Conservation (phyloP, 495 filamentous ascomycete species). For the Symbiotaphrina buchneri region DNA sequence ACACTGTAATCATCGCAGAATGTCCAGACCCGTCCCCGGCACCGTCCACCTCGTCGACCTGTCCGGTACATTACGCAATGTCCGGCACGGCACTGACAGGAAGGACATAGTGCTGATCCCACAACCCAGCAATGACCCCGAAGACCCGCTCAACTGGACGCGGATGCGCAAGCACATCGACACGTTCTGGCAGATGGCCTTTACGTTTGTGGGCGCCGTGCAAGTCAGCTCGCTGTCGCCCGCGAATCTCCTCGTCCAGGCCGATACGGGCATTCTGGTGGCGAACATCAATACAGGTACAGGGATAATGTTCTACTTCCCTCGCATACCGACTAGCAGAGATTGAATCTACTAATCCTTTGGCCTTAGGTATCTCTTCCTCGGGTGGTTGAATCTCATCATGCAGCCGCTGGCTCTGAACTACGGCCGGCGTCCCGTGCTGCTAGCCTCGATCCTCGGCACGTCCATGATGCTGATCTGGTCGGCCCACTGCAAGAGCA, state of each 20-base stretch:
- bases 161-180: constrained; percentile 12
- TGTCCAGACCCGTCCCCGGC: constrained; percentile 15
- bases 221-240: constrained; percentile 14
- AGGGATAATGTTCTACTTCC: no score
- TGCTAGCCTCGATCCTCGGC: background rate
- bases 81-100: constrained; percentile 7
- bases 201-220: constrained; percentile 13
- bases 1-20: no score
- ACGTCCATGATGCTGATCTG: no score
- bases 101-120: constrained; percentile 16
- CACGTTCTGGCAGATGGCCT: constrained; percentile 10
- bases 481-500: background rate
- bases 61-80: constrained; percentile 3
- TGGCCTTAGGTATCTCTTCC: constrained; percentile 13
- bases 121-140: constrained; percentile 10
- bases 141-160: constrained; percentile 13
- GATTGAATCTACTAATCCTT: no score
- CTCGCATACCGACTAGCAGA: no score
- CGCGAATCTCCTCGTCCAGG: constrained; percentile 13
- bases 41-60: constrained; percentile 14
- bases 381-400: constrained; percentile 16
- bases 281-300: constrained; percentile 15
- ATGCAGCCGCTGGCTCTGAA: constrained; percentile 16
- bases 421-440: constrained; percentile 14
- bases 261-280: constrained; percentile 11